Conservation (phyloP, 345 rosid genomes). For the Litchi chinensis region DNA sequence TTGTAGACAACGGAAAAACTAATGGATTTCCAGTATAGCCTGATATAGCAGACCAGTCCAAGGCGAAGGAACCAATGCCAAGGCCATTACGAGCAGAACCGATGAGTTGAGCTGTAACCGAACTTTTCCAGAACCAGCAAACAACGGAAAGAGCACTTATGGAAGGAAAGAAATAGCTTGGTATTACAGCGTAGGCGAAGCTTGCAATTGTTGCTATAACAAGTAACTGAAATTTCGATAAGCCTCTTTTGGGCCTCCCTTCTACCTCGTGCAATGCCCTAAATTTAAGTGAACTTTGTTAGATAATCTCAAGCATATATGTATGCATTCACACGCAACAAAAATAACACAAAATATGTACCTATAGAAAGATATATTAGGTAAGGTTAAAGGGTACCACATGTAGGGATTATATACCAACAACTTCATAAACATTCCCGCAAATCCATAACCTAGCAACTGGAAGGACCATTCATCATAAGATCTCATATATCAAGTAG, state of each 20-base stretch:
- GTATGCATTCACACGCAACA: too few relatives aligned
- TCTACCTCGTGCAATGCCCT: conserved; percentile 33
- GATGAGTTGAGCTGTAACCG: background rate
- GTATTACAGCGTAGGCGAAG: conserved; percentile 32
- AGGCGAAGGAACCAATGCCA: conserved; percentile 14
- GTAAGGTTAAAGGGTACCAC: conserved; percentile 40
- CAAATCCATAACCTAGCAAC: conserved; percentile 25
- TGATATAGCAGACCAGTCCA: conserved; percentile 1
- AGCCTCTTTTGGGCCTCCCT: too few relatives aligned
- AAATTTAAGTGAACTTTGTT: background rate
- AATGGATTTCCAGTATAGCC: background rate
- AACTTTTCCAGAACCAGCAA: too few relatives aligned
- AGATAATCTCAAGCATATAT: background rate
- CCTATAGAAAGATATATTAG: conserved; percentile 39
- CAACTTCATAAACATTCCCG: too few relatives aligned
- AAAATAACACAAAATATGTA: background rate
- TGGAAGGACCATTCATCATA: background rate
- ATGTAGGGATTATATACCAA: conserved; percentile 22
- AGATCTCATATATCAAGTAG: background rate
- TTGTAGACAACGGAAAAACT: conserved; percentile 5
- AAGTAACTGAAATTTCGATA: conserved; percentile 30
- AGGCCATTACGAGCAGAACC: conserved; percentile 13
- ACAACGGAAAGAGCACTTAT: conserved; percentile 17
- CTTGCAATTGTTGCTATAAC: conserved; percentile 24
- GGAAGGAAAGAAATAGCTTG: conserved; percentile 30